Conservation (phyloP, 495 filamentous ascomycete genomes). For the Patellaria atrata region DNA sequence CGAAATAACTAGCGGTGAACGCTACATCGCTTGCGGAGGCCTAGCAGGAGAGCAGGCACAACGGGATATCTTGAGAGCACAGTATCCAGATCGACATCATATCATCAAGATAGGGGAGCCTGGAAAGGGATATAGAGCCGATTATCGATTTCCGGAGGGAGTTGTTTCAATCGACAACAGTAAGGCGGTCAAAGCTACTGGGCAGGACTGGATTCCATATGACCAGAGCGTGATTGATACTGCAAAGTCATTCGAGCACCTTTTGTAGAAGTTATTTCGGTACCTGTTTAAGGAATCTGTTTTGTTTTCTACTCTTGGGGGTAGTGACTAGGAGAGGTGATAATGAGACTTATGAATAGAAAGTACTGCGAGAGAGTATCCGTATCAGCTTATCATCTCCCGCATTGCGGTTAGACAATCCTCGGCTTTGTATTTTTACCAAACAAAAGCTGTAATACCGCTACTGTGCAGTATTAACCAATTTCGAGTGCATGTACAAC, state of each 20-base stretch:
- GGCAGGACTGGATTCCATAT: conserved; percentile 9
- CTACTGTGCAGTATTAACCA: too few relatives aligned
- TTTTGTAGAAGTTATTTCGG: too few relatives aligned
- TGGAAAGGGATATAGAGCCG: conserved; percentile 9
- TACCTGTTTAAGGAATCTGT: too few relatives aligned
- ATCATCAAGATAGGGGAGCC: conserved; percentile 10
- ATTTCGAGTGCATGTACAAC: too few relatives aligned
- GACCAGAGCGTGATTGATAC: conserved; percentile 17
- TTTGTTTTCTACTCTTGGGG: too few relatives aligned
- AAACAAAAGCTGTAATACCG: too few relatives aligned
- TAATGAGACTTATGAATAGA: too few relatives aligned
- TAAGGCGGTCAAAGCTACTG: conserved; percentile 11
- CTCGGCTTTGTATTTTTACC: too few relatives aligned
- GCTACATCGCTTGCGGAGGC: conserved; percentile 11
- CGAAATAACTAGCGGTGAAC: conserved; percentile 8
- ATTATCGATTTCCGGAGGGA: conserved; percentile 3
- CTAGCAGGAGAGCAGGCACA: conserved; percentile 4
- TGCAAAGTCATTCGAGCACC: conserved; percentile 8
- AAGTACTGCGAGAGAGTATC: too few relatives aligned
- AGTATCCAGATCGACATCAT: conserved; percentile 8
- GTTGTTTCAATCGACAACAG: conserved; percentile 3
- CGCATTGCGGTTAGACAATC: too few relatives aligned
- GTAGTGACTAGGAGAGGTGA: too few relatives aligned
- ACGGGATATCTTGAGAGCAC: conserved; percentile 11
- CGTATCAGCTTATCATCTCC: too few relatives aligned